Conservation (phyloP, 129 eudicot species). For the Flaveria ramosissima region DNA sequence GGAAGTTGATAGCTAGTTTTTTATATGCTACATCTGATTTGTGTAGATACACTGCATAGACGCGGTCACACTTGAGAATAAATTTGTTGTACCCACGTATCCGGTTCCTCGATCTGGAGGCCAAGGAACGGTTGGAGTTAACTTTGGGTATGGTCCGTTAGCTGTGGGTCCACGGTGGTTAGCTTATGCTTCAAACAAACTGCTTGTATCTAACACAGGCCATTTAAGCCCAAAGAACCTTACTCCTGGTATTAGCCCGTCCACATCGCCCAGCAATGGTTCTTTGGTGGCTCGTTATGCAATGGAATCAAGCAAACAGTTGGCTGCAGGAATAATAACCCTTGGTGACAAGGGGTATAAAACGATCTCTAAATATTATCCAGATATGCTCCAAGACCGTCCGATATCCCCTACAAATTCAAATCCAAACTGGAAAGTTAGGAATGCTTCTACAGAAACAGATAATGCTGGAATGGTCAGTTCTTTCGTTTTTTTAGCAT, state of each 20-base stretch:
- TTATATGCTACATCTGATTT: conserved; percentile 9
- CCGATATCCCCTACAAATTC: conserved; percentile 32
- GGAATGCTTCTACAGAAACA: conserved; percentile 41
- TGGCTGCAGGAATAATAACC: conserved; percentile 54
- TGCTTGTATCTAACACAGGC: conserved; percentile 47
- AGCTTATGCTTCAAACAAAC: conserved; percentile 55
- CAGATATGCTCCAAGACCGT: conserved; percentile 44
- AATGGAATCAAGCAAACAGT: conserved; percentile 59
- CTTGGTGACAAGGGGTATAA: conserved; percentile 57
- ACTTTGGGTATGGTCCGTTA: conserved; percentile 61
- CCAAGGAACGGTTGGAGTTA: conserved; percentile 45
- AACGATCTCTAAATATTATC: conserved; percentile 46
- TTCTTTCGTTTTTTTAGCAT: conserved; percentile 22
- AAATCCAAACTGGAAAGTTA: conserved; percentile 47
- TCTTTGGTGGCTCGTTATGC: conserved; percentile 61
- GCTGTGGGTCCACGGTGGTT: conserved; percentile 57
- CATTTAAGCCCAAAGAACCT: conserved; percentile 53
- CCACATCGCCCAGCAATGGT: conserved; percentile 50
- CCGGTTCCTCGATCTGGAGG: conserved; percentile 52
- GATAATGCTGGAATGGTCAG: conserved; percentile 63
- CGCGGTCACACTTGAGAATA: conserved; percentile 52
- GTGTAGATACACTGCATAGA: conserved; percentile 53
- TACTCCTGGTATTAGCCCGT: conserved; percentile 53
- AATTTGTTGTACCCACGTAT: conserved; percentile 48
- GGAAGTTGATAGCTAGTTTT: neutral